phyloP scores from a whole-genome alignment of 495 filamentous ascomycete genomes.

The Penicillium manginii region DNA sequence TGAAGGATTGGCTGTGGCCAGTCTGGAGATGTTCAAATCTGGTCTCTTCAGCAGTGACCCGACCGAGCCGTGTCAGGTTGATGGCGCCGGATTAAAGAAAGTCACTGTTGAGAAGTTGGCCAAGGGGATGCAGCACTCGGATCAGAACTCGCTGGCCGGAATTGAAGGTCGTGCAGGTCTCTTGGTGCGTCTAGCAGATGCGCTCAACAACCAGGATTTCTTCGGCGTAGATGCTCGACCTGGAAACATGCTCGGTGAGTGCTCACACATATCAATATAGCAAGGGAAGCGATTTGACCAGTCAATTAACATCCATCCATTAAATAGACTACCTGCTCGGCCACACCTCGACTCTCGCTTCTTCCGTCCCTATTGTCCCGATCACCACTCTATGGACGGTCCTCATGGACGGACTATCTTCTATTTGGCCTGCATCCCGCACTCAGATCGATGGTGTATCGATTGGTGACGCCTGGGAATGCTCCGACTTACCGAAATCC shows the following conservation, averaged over 20 bases:
- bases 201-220: conserved; percentile 78
- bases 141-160: conserved; percentile 81
- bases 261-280: background rate
- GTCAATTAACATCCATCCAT: conserved; percentile 6
- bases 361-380: conserved; percentile 82
- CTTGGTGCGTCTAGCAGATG: conserved; percentile 73
- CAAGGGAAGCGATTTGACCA: background rate
- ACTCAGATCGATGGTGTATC: conserved; percentile 87
- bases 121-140: conserved; percentile 80
- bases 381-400: conserved; percentile 92
- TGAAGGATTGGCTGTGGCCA: conserved; percentile 91
- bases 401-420: conserved; percentile 82
- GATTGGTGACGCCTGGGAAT: conserved; percentile 94
- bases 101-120: conserved; percentile 75
- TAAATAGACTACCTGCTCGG: conserved; percentile 83
- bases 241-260: conserved; percentile 91
- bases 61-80: conserved; percentile 83
- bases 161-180: conserved; percentile 85
- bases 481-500: conserved; percentile 74
- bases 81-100: conserved; percentile 75
- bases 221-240: conserved; percentile 87
- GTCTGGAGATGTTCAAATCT: conserved; percentile 95
- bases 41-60: conserved; percentile 89
- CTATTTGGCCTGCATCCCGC: conserved; percentile 88
- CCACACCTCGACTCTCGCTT: conserved; percentile 84